Base-by-base conservation (phyloP, 2,329 filamentous ascomycete species). In the Plenodomus tracheiphilus region DNA sequence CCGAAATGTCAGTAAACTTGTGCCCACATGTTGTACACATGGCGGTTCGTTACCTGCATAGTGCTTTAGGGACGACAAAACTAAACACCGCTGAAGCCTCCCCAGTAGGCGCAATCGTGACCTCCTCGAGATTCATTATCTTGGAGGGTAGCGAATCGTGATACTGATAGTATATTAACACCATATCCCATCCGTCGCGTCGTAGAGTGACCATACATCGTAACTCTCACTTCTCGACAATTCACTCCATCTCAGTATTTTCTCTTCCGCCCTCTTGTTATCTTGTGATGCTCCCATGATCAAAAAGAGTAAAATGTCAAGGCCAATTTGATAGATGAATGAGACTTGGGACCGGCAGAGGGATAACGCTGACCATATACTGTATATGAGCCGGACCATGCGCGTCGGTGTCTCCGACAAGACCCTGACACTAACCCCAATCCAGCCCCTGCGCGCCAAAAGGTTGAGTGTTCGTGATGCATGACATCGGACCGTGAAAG, bases 1-100 rank as follows among this genome's bases (percentile, higher is more conserved):
- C n/a, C n/a, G n/a, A n/a, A n/a, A n/a, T n/a, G n/a, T n/a, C n/a
- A n/a, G n/a, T n/a, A n/a, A n/a, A n/a, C n/a, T n/a, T n/a, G n/a
- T n/a, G n/a, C n/a, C n/a, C n/a, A n/a, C n/a, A n/a, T n/a, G n/a
- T n/a, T n/a, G n/a, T n/a, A n/a, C n/a, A n/a, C n/a, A n/a, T n/a
- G n/a, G n/a, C n/a, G n/a, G n/a, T 36, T 39, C 46, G 41, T 55
- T 42, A 42, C 61, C 82, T 83, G 52, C 75, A 74, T 43, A 81
- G 75, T 39, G 66, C 62, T 9, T 61, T 58, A 9, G 75, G 71
- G 13, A 81, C 75, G 3, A 58, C 66, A 51, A 82, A 72, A 18
- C 70, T 72, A 59, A 76, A 81, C 4, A 73, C 71, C 2, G 69
- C 70, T 0, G 68, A 71, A 9, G 74, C 66, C 13, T 69, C 42